Evolutionary conservation across 2,329 filamentous ascomycete species (phyloP), one percentile per base, ranked within the genome.

Genomic region (Phoma sp.): DNA sequence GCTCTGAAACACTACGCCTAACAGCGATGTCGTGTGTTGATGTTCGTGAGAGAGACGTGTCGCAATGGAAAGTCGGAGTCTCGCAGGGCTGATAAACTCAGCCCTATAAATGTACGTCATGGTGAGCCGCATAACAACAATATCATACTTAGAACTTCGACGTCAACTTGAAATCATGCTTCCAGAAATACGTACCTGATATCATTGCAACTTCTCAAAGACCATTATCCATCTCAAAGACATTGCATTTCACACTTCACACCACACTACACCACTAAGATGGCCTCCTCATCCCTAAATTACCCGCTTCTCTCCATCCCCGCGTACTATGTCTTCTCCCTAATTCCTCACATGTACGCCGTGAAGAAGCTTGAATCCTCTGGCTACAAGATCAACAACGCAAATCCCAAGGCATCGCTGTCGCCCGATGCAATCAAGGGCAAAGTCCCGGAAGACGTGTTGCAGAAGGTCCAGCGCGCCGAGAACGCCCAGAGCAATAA

Each of bases 281-380:
- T 68, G 64, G 51, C 62, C 10, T 57, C 61, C 23, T 59, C 57
- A 8, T 38, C 58, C 4, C 52, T 66, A 35, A 68, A 66, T 43
- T 68, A 68, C 51, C 63, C 60, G 3, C 62, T 68, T 40, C 62
- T 68, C 41, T 59, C 63, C 29, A 68, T 68, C 35, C 66, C 66
- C 11, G 64, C 63, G 18, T 68, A 66, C 62, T 67, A 68, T 11
- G 22, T 64, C 53, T 67, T 68, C 55, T 62, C 59, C 23, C 27
- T 65, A 18, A 7, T 59, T 2, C 66, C 66, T 2, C 66, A 68
- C 46, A 36, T 54, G 9, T 68, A 68, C 33, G 60, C 66, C 2
- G 27, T 40, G 24, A 38, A 18, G 23, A 37, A 66, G 9, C 65
- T 68, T 24, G 13, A 40, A 3, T 38, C 55, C 1, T 30, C 45